These are phyloP conservation scores for Shiraia sp. DNA, from an alignment of 2,329 filamentous ascomycete genomes.

Conservation along the genomic window DNA sequence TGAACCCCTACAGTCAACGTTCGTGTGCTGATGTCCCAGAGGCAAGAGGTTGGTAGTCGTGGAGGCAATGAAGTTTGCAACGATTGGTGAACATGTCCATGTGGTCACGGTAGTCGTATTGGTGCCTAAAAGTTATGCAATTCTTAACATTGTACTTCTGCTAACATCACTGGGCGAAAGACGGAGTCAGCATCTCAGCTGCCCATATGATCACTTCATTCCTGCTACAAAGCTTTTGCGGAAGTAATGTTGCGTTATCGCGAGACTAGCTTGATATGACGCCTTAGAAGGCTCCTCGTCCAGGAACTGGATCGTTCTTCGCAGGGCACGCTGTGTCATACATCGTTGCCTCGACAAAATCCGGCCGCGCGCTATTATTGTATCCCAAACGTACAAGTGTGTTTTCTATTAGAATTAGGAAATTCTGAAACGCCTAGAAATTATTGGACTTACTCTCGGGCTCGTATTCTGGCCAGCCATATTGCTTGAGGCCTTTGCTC, in stretches of 20 bases:
- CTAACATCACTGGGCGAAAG: no score
- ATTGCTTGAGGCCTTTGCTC: constrained; percentile 27
- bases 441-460: constrained; percentile 11
- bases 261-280: background rate
- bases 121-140: no score
- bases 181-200: no score
- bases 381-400: constrained; percentile 27
- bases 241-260: background rate
- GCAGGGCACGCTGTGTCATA: constrained; percentile 27
- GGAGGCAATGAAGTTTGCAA: no score
- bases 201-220: no score
- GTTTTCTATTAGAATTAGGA: constrained; percentile 7
- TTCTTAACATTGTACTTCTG: no score
- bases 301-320: constrained; percentile 29
- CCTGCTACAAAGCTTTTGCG: background rate
- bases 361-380: constrained; percentile 18
- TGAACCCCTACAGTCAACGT: no score
- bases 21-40: no score
- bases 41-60: no score
- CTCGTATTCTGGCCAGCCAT: constrained; percentile 38
- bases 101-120: no score
- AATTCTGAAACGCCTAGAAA: background rate
- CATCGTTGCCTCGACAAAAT: constrained; percentile 20
- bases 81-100: no score
- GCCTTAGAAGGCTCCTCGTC: constrained; percentile 28